Percentiles rank a stretch among this genome's conserved stretches.
Conservation (phyloP, 1,284 basidiomycete genomes). For the Apiotrichum porosum region DNA sequence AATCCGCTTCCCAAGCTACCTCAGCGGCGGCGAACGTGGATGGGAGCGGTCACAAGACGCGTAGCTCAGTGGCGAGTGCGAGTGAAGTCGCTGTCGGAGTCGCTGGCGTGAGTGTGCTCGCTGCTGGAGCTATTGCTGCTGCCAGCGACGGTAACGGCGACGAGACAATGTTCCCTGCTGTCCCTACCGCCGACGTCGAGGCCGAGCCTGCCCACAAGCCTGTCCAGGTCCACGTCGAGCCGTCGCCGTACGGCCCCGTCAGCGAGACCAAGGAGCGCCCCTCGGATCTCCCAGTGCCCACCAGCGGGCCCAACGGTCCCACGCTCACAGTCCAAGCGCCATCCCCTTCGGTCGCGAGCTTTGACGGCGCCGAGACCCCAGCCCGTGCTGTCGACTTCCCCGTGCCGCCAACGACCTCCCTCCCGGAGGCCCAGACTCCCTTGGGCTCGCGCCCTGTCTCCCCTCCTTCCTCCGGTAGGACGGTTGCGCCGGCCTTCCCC, state of each 20-base stretch:
- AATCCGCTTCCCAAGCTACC: no score
- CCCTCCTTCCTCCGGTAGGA: slow-evolving; percentile 2
- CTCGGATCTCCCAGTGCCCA: no score
- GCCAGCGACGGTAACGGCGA: background rate
- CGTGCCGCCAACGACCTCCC: background rate
- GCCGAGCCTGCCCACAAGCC: slow-evolving; percentile 20
- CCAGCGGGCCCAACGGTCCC: background rate
- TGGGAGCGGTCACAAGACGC: background rate
- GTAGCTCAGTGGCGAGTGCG: background rate
- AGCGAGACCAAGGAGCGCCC: no score
- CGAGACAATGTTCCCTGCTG: slow-evolving; percentile 2
- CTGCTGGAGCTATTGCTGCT: no score
- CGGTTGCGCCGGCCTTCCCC: slow-evolving; percentile 24
- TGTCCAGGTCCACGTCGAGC: slow-evolving; percentile 39
- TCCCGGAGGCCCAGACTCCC: background rate
- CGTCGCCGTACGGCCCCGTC: slow-evolving; percentile 22
- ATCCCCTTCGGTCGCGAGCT: background rate
- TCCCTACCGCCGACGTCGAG: slow-evolving; percentile 1
- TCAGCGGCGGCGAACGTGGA: background rate
- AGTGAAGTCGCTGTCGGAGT: no score
- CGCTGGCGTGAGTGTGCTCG: slow-evolving; percentile 2
- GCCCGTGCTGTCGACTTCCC: slow-evolving; percentile 2
- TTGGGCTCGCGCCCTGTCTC: slow-evolving; percentile 1
- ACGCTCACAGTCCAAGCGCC: slow-evolving; percentile 3
- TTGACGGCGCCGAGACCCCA: background rate